Percentiles rank a stretch among this genome's conserved stretches.
These are phyloP conservation scores for Aspergillus ibericus DNA, from an alignment of 2,329 filamentous ascomycete species.

Conservation along the genomic window DNA sequence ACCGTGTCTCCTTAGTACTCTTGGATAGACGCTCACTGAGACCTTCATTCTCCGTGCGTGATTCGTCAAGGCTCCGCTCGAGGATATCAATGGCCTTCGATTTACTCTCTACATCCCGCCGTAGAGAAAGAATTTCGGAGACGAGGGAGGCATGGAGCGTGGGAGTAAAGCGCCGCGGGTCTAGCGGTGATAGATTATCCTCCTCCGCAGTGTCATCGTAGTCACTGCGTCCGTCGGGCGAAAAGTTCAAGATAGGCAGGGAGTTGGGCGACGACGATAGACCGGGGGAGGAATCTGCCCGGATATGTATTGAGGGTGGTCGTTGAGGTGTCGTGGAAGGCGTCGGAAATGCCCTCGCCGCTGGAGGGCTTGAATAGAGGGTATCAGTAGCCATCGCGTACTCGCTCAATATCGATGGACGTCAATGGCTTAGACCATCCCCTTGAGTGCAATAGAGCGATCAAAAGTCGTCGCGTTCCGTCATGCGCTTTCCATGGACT, in stretches of 20 bases:
- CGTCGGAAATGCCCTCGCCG: conserved; percentile 64
- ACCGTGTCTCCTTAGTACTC: conserved; percentile 73
- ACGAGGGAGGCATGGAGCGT: conserved; percentile 93
- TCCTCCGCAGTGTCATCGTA: conserved; percentile 47
- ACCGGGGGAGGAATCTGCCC: conserved; percentile 53
- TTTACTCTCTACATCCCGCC: conserved; percentile 89
- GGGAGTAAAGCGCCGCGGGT: conserved; percentile 90
- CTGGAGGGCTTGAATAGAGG: conserved; percentile 57
- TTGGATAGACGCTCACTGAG: conserved; percentile 63
- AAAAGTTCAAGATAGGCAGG: conserved; percentile 47
- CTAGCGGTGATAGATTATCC: conserved; percentile 72
- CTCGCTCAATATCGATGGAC: background rate
- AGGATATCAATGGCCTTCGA: conserved; percentile 80
- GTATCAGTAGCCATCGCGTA: conserved; percentile 31
- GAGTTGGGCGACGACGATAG: conserved; percentile 59
- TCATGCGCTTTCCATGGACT: conserved; percentile 12
- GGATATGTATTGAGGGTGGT: conserved; percentile 29
- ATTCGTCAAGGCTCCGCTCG: conserved; percentile 70
- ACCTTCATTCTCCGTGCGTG: conserved; percentile 72
- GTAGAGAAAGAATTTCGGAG: conserved; percentile 84
- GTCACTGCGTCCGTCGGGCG: conserved; percentile 39
- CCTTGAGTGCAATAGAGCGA: conserved; percentile 2
- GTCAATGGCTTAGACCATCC: conserved; percentile 5
- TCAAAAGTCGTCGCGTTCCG: conserved; percentile 3
- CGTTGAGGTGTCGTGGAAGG: conserved; percentile 65